phyloP scores from a whole-genome alignment of 805 yeast species.

The Zygoascus tannicola region DNA sequence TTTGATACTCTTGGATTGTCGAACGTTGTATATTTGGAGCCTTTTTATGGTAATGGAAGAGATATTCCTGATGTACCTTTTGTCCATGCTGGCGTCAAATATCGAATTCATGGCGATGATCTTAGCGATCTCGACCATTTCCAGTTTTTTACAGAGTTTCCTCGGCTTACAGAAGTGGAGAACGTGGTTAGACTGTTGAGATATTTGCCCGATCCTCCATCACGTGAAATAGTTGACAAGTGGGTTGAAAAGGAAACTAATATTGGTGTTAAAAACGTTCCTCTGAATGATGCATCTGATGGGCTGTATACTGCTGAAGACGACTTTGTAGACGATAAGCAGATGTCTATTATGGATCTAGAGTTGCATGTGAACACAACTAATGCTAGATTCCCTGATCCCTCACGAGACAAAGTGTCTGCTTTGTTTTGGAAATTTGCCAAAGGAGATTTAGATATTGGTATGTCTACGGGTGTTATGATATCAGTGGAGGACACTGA shows the following conservation, averaged over 20 bases:
- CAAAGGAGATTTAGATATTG: constrained; percentile 21
- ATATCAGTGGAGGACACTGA: neutral
- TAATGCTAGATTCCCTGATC: constrained; percentile 51
- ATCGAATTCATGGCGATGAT: constrained; percentile 37
- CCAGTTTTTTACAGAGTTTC: neutral
- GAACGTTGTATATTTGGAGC: constrained; percentile 48
- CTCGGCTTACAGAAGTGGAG: neutral
- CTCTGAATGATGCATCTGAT: neutral
- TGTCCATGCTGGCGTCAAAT: constrained; percentile 58
- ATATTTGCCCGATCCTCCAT: constrained; percentile 43
- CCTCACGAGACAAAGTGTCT: constrained; percentile 46
- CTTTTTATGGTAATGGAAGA: constrained; percentile 45
- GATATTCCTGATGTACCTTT: constrained; percentile 51
- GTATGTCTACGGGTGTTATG: constrained; percentile 15
- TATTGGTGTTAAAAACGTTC: no score
- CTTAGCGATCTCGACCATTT: constrained; percentile 14
- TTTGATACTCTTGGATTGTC: constrained; percentile 42
- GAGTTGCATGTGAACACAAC: constrained; percentile 61
- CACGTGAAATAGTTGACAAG: constrained; percentile 28
- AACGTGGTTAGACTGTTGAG: constrained; percentile 33
- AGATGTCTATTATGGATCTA: constrained; percentile 48
- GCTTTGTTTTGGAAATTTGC: constrained; percentile 59
- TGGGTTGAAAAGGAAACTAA: constrained; percentile 26
- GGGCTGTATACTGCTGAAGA: neutral
- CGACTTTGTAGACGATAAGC: constrained; percentile 6